Evolutionary conservation across 192 early-diverging fungal genomes (phyloP).

Genomic region (Geosiphon pyriformis): DNA sequence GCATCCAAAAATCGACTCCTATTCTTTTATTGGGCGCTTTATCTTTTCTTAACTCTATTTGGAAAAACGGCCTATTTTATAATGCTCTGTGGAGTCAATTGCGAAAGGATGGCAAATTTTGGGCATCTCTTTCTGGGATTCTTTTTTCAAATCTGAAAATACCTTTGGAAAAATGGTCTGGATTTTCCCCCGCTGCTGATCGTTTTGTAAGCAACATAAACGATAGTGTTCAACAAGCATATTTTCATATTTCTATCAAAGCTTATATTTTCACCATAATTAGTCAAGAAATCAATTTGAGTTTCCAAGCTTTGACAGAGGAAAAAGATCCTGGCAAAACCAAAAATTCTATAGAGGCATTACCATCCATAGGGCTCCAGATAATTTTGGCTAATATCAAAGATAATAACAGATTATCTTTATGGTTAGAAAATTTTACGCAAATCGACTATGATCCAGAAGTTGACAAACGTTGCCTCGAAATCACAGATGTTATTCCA

Average conservation of each 20-base stretch:
- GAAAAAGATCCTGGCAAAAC: neutral
- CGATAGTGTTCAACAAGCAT: neutral
- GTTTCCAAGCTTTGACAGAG: neutral
- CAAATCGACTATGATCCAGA: conserved; percentile 1
- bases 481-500: neutral
- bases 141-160: conserved; percentile 16
- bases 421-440: conserved; percentile 17
- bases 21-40: conserved; percentile 39
- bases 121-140: conserved; percentile 37
- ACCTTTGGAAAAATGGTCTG: neutral
- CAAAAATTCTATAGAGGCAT: neutral
- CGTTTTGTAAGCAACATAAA: neutral
- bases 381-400: conserved; percentile 2
- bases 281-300: neutral
- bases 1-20: conserved; percentile 28
- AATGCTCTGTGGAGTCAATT: conserved; percentile 29
- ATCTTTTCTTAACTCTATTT: conserved; percentile 43
- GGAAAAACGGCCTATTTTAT: conserved; percentile 40
- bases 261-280: conserved; percentile 1
- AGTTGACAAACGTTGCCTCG: neutral
- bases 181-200: neutral
- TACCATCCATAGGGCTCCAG: conserved; percentile 3
- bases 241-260: conserved; percentile 4
- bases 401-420: neutral
- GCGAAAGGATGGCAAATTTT: conserved; percentile 38